Evolutionary conservation across 352 stramenopile genomes (phyloP), one percentile per base, ranked within the genome.

Genomic region (Poterioochromonas sp.): DNA sequence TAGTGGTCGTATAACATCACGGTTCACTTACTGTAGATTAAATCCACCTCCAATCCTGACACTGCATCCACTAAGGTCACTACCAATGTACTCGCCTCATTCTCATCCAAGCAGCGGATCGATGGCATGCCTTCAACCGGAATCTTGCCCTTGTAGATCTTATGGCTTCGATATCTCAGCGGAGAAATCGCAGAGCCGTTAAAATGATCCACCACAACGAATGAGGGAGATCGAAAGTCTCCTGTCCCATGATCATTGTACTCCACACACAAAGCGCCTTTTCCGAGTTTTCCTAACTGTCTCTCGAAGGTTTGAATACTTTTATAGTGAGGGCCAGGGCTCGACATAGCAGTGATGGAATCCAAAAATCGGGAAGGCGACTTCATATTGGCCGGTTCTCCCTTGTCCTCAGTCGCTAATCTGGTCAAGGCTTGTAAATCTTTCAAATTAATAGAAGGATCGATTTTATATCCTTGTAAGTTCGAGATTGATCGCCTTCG

Each of bases 211-310:
- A 71, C 62, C 15, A 71, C 26, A 12, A 71, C 2, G 26, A 71
- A 71, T 11, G 62, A 71, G 1, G 62, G 62, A 22, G 62, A 43
- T 22, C 62, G 62, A 44, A 71, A 71, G 32, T 71, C 62, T 22
- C 62, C 62, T 43, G 62, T 71, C 1, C 62, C 62, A 44, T 71
- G 34, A 29, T 71, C 62, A 41, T 11, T 8, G 41, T 47, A 71
- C 26, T 71, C 62, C 2, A 71, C n/a, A 71, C 62, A 71, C 5
- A 71, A 26, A 12, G 8, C 15, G 12, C 62, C 62, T 44, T 47
- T 71, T 5, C 62, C 62, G 18, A 71, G 8, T 8, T 40, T 71
- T 12, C 62, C 62, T 43, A 44, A 8, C 8, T 8, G 39, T 41
- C 62, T 12, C 20, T 71, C 39, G 41, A 71, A 71, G 12, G 26